A percentile compares a stretch with the other conserved stretches of the same genome.
Conservation (phyloP, 306 rosid species). For the Quercus aquifolioides region DNA sequence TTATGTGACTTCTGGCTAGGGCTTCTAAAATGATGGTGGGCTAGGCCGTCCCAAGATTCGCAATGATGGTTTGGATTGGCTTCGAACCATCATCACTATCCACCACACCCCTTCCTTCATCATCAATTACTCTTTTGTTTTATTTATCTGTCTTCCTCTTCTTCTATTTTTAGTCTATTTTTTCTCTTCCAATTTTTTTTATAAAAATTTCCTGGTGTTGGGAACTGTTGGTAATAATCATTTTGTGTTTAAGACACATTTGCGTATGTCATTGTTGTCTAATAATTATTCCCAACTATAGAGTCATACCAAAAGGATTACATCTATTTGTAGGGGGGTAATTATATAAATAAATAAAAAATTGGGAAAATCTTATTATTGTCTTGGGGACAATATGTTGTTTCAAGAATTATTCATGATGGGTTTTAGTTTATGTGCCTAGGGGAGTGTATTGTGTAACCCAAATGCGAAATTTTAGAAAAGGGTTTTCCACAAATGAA, state of each 20-base stretch:
- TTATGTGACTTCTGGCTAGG: conserved; percentile 75
- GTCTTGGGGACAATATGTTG: background rate
- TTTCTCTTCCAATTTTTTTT: conserved; percentile 15
- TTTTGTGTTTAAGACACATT: conserved; percentile 32
- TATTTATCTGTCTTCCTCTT: conserved; percentile 30
- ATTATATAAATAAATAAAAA: background rate
- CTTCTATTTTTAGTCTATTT: conserved; percentile 30
- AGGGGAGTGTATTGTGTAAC: too few relatives aligned
- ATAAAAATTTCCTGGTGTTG: conserved; percentile 43
- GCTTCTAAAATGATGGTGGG: conserved; percentile 93
- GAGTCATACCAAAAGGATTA: conserved; percentile 24
- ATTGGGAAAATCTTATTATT: background rate
- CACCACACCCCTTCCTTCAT: conserved; percentile 28
- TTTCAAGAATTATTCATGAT: background rate
- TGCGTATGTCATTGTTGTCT: conserved; percentile 18
- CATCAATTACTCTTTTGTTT: conserved; percentile 56
- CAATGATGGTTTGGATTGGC: conserved; percentile 99
- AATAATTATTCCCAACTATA: conserved; percentile 15
- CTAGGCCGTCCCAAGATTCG: conserved; percentile 99
- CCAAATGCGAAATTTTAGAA: background rate
- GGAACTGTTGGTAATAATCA: conserved; percentile 63
- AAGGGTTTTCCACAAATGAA: background rate
- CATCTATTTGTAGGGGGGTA: conserved; percentile 12
- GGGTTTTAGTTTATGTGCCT: conserved; percentile 8
- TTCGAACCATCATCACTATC: conserved; percentile 57